Evolutionary conservation across 139 green algal genomes (phyloP).

Genomic region (Chlorella ohadii): DNA sequence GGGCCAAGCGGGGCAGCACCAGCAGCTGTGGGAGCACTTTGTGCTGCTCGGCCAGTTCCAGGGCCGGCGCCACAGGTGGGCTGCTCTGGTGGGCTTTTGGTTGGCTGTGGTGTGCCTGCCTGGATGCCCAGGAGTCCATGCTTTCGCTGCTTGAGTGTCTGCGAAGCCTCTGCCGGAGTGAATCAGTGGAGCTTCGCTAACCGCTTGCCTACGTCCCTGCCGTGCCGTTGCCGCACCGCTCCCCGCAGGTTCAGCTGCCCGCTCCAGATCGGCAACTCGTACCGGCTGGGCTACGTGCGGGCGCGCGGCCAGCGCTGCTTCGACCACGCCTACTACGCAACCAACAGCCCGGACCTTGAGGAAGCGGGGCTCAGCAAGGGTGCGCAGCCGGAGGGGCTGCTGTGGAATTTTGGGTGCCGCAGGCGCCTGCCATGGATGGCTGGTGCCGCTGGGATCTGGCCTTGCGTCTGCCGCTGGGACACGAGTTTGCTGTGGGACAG

Average conservation of each 20-base stretch:
- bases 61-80: conserved; percentile 41
- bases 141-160: too few relatives aligned
- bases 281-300: conserved; percentile 29
- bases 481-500: too few relatives aligned
- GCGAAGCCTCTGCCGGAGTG: too few relatives aligned
- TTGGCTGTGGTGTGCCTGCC: background rate
- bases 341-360: conserved; percentile 29
- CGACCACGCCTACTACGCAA: conserved; percentile 45
- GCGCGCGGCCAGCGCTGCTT: conserved; percentile 46
- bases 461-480: too few relatives aligned
- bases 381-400: background rate
- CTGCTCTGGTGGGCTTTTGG: background rate
- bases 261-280: conserved; percentile 42
- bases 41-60: conserved; percentile 81
- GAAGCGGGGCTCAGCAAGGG: conserved; percentile 27
- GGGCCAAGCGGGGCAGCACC: background rate
- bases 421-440: too few relatives aligned
- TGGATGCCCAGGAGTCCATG: background rate
- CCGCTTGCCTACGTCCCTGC: too few relatives aligned
- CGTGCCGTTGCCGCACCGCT: too few relatives aligned
- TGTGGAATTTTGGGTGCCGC: background rate
- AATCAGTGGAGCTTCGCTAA: too few relatives aligned
- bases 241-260: conserved; percentile 44
- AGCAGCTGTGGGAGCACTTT: conserved; percentile 74
- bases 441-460: too few relatives aligned